phyloP scores from a whole-genome alignment of 257 asterid species.

The Fraxinus pennsylvanica region DNA sequence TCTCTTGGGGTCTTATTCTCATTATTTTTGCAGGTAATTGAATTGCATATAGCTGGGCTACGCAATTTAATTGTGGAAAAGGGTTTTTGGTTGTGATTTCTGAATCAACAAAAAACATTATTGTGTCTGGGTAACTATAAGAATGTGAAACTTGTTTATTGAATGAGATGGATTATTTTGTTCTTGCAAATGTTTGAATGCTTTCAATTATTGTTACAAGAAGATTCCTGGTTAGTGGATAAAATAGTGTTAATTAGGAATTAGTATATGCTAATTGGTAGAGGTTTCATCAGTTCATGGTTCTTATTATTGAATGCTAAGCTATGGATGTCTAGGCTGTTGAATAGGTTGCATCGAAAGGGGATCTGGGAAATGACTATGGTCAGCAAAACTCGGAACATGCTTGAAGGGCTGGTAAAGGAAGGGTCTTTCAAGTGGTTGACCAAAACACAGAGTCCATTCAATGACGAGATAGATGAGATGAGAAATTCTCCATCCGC shows the following conservation, averaged over 20 bases:
- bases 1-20: background rate
- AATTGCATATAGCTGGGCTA: background rate
- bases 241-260: background rate
- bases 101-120: background rate
- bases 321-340: conserved; percentile 1
- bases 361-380: conserved; percentile 40
- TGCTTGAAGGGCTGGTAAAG: conserved; percentile 80
- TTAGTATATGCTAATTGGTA: no score
- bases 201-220: background rate
- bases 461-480: conserved; percentile 72
- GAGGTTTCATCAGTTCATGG: background rate
- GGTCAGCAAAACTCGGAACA: conserved; percentile 61
- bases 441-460: conserved; percentile 51
- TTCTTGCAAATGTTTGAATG: background rate
- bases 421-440: conserved; percentile 94
- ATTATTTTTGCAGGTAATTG: conserved; percentile 17
- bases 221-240: background rate
- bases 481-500: conserved; percentile 65
- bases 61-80: background rate
- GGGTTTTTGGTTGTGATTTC: background rate
- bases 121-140: background rate
- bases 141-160: background rate
- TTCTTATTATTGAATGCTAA: background rate
- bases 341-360: conserved; percentile 16
- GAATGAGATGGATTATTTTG: background rate